Conservation (phyloP, 2,329 filamentous ascomycete genomes). For the Aspergillus unguis region DNA sequence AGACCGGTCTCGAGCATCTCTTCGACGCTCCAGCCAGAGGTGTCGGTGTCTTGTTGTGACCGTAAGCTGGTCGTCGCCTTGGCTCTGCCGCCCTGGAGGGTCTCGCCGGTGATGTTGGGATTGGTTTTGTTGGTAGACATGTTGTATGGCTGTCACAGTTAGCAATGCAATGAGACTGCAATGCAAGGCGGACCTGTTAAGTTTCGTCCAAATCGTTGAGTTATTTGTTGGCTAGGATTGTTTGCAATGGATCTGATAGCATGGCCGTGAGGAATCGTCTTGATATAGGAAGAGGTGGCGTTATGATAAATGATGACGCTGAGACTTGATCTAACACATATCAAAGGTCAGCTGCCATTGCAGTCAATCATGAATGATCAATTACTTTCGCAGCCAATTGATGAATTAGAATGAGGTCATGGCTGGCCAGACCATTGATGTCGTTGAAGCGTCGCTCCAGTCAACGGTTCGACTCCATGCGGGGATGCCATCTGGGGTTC, state of each 20-base stretch:
- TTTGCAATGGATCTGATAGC: not conserved
- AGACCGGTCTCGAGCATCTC: constrained; percentile 31
- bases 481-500: not conserved
- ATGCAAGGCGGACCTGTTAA: not conserved
- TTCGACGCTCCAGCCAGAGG: constrained; percentile 24
- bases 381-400: too few relatives aligned
- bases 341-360: too few relatives aligned
- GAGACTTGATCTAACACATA: constrained; percentile 11
- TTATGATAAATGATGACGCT: constrained; percentile 33
- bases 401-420: too few relatives aligned
- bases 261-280: not conserved
- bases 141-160: not conserved
- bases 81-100: too few relatives aligned
- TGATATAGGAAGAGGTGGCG: constrained; percentile 21
- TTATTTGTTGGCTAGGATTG: not conserved
- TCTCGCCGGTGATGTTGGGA: constrained; percentile 8
- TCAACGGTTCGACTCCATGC: not conserved
- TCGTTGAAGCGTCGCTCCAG: not conserved
- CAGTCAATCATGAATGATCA: too few relatives aligned
- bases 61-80: not conserved
- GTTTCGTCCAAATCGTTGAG: not conserved
- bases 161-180: not conserved
- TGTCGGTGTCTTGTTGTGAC: constrained; percentile 9
- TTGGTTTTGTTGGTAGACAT: not conserved
- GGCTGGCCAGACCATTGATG: not conserved